A percentile compares a stretch with the other conserved stretches of the same genome.
These are phyloP conservation scores for Calonectria hongkongensis DNA, from an alignment of 2,329 filamentous ascomycete species.

Conservation along the genomic window DNA sequence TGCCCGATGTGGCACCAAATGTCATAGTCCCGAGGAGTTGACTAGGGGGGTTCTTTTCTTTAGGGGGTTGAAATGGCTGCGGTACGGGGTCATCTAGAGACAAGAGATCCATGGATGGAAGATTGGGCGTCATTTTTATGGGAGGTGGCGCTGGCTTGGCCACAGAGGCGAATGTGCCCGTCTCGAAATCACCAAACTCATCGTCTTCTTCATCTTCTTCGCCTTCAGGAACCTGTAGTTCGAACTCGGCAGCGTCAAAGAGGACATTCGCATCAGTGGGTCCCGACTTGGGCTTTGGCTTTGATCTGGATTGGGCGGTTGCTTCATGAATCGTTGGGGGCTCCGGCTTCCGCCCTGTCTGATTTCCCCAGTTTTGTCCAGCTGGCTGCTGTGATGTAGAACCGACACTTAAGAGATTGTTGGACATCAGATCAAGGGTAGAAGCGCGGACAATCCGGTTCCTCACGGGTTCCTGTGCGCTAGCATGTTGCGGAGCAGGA, in stretches of 20 bases:
- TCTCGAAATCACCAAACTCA: constrained; percentile 77
- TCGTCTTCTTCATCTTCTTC: constrained; percentile 66
- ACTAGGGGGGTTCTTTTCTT: constrained; percentile 52
- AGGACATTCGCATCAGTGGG: constrained; percentile 72
- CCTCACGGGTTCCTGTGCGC: constrained; percentile 39
- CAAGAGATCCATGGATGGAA: constrained; percentile 64
- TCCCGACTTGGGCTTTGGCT: constrained; percentile 50
- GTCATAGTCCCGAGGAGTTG: constrained; percentile 57
- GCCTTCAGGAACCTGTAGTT: constrained; percentile 62
- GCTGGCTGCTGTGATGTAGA: constrained; percentile 35
- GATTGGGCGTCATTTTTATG: constrained; percentile 33
- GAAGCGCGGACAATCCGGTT: constrained; percentile 65
- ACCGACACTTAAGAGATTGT: constrained; percentile 68
- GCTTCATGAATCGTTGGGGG: constrained; percentile 13
- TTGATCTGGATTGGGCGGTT: constrained; percentile 42
- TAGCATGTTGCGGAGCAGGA: constrained; percentile 33
- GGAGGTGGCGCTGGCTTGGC: constrained; percentile 44
- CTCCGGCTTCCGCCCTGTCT: constrained; percentile 40
- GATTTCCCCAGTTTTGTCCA: constrained; percentile 29
- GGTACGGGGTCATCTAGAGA: constrained; percentile 60
- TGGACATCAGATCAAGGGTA: constrained; percentile 73
- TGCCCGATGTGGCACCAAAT: constrained; percentile 54
- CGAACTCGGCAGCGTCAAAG: constrained; percentile 79
- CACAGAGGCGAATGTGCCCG: constrained; percentile 56
- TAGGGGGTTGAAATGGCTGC: constrained; percentile 36